These are phyloP conservation scores for Dothideomycetes sp. DNA, from an alignment of 2,329 filamentous ascomycete genomes.

Conservation along the genomic window DNA sequence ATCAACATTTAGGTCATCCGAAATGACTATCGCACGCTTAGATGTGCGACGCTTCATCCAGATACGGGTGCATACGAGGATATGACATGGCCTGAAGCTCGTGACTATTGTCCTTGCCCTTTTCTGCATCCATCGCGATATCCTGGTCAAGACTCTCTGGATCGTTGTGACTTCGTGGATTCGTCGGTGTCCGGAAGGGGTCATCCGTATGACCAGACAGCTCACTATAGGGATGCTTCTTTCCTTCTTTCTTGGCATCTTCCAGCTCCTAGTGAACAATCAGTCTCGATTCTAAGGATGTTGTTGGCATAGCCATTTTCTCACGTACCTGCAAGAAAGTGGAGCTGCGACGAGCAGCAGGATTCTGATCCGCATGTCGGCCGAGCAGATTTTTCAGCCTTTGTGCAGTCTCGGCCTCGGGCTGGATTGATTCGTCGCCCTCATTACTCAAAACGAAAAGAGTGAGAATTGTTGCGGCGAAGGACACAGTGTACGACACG, in stretches of 20 bases:
- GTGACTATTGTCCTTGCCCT: not conserved
- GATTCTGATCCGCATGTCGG: conserved; percentile 7
- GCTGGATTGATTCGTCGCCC: conserved; percentile 11
- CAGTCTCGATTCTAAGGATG: not conserved
- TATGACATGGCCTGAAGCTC: conserved; percentile 1
- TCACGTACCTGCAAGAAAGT: conserved; percentile 7
- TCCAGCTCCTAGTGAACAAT: not conserved
- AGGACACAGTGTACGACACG: conserved; percentile 9
- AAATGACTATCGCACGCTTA: no score
- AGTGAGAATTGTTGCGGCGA: conserved; percentile 11
- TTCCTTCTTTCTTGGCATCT: not conserved
- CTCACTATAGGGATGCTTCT: not conserved
- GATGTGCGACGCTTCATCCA: no score
- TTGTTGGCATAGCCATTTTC: not conserved
- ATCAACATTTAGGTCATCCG: no score
- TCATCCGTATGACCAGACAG: not conserved
- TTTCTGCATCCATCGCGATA: not conserved
- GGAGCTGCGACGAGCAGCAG: conserved; percentile 5
- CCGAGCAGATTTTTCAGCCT: conserved; percentile 7
- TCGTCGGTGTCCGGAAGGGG: not conserved
- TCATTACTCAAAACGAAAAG: conserved; percentile 13
- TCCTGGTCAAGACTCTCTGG: not conserved
- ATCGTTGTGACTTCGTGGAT: not conserved
- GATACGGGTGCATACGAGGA: conserved; percentile 14
- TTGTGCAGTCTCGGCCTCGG: conserved; percentile 6